These are phyloP conservation scores for Rhizopogon vesiculosus DNA, from an alignment of 768 basidiomycete species.

Conservation along the genomic window DNA sequence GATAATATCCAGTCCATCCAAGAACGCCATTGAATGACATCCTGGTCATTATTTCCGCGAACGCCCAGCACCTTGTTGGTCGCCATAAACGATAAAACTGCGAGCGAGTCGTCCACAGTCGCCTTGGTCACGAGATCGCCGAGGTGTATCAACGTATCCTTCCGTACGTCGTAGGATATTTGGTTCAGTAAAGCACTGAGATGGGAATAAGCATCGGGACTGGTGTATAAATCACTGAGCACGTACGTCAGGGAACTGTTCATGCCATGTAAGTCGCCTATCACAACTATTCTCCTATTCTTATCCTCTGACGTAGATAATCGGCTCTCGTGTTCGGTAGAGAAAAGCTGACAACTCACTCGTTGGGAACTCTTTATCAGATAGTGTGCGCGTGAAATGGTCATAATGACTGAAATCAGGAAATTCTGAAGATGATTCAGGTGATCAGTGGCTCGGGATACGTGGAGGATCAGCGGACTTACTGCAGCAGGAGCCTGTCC, in stretches of 20 bases:
- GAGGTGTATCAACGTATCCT: slow-evolving; percentile 73
- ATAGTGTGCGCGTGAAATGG: slow-evolving; percentile 34
- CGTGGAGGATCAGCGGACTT: background rate
- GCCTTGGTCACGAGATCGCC: slow-evolving; percentile 84
- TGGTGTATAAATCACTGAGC: background rate
- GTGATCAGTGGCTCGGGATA: background rate
- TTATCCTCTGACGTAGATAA: slow-evolving; percentile 41
- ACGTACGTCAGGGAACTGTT: slow-evolving; percentile 60
- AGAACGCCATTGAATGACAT: slow-evolving; percentile 80
- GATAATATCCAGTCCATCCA: slow-evolving; percentile 79
- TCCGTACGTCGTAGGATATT: slow-evolving; percentile 51
- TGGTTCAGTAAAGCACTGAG: slow-evolving; percentile 57
- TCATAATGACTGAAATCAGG: slow-evolving; percentile 57
- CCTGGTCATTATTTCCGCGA: slow-evolving; percentile 93
- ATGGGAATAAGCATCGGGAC: slow-evolving; percentile 4
- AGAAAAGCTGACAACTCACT: slow-evolving; percentile 28
- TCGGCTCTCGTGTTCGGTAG: background rate
- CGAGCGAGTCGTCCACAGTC: slow-evolving; percentile 50
- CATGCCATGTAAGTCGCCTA: slow-evolving; percentile 92
- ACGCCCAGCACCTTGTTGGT: slow-evolving; percentile 68
- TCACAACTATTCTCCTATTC: slow-evolving; percentile 57
- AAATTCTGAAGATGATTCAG: slow-evolving; percentile 24
- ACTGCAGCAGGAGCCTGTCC: slow-evolving; percentile 12
- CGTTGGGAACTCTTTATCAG: slow-evolving; percentile 47
- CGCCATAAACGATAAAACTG: slow-evolving; percentile 62